Conservation (phyloP, 371 early-diverging fungal genomes). For the Blakeslea trispora region DNA sequence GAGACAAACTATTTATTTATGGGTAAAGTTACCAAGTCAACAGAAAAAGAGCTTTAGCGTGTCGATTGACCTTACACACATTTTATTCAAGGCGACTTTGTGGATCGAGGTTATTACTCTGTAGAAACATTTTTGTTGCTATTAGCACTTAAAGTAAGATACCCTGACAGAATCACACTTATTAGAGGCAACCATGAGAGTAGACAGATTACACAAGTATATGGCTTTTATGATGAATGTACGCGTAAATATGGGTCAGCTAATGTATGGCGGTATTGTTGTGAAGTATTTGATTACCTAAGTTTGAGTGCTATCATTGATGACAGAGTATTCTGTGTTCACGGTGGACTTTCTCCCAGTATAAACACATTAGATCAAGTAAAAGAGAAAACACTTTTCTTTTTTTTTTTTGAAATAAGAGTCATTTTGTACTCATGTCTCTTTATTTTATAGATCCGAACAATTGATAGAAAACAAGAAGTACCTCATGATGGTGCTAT, state of each 20-base stretch:
- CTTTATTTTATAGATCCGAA: slow-evolving; percentile 69
- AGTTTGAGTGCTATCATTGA: slow-evolving; percentile 94
- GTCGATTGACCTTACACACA: no score
- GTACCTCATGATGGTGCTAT: slow-evolving; percentile 99
- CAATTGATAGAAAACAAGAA: slow-evolving; percentile 98
- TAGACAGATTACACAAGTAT: slow-evolving; percentile 98
- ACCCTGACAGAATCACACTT: slow-evolving; percentile 94
- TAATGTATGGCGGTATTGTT: slow-evolving; percentile 98
- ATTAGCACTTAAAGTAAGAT: slow-evolving; percentile 94
- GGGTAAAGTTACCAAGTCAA: slow-evolving; percentile 78
- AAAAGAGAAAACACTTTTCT: no score
- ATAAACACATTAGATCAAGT: slow-evolving; percentile 95
- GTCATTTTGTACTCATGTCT: neutral
- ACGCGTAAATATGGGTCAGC: slow-evolving; percentile 96
- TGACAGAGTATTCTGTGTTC: slow-evolving; percentile 95
- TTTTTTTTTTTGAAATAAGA: no score
- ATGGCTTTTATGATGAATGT: slow-evolving; percentile 99
- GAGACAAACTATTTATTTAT: slow-evolving; percentile 97
- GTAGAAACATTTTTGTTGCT: slow-evolving; percentile 99
- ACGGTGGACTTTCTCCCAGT: slow-evolving; percentile 97
- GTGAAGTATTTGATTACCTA: slow-evolving; percentile 98
- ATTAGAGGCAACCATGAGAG: slow-evolving; percentile 99
- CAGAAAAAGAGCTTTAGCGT: neutral
- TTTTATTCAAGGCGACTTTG: slow-evolving; percentile 89
- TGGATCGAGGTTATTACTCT: slow-evolving; percentile 98